Conservation (phyloP, 306 rosid species). For the Abrus precatorius region DNA sequence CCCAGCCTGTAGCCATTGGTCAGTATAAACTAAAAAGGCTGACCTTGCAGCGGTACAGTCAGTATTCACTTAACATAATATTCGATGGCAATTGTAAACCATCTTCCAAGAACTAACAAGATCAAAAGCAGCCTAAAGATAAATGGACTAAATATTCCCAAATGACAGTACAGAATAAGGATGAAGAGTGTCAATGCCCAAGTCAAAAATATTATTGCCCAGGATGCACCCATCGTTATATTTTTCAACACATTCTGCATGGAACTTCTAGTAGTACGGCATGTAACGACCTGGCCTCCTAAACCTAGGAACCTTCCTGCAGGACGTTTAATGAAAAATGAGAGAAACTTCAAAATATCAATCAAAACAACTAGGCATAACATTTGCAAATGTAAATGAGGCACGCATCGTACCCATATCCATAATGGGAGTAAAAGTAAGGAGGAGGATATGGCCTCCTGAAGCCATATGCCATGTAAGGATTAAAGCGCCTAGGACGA, state of each 20-base stretch:
- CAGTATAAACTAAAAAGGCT: slow-evolving; percentile 31
- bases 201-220: slow-evolving; percentile 23
- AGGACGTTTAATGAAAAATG: slow-evolving; percentile 35
- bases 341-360: slow-evolving; percentile 27
- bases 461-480: slow-evolving; percentile 73
- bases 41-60: slow-evolving; percentile 23
- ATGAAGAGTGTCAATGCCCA: slow-evolving; percentile 26
- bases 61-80: slow-evolving; percentile 26
- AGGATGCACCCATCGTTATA: slow-evolving; percentile 32
- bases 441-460: slow-evolving; percentile 92
- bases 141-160: slow-evolving; percentile 5
- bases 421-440: slow-evolving; percentile 80
- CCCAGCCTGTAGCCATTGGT: slow-evolving; percentile 11
- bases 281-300: slow-evolving; percentile 79
- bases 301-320: slow-evolving; percentile 89
- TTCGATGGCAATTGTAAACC: slow-evolving; percentile 37
- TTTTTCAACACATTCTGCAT: slow-evolving; percentile 16
- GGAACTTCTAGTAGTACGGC: slow-evolving; percentile 76
- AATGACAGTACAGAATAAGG: slow-evolving; percentile 4
- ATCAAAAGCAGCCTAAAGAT: slow-evolving; percentile 8
- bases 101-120: slow-evolving; percentile 20
- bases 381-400: not conserved
- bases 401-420: slow-evolving; percentile 78
- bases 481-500: slow-evolving; percentile 78
- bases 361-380: slow-evolving; percentile 9